Evolutionary conservation across 148 eudicot species (phyloP), one percentile per base, ranked within the genome.

Genomic region (Rhododendron williamsianum): DNA sequence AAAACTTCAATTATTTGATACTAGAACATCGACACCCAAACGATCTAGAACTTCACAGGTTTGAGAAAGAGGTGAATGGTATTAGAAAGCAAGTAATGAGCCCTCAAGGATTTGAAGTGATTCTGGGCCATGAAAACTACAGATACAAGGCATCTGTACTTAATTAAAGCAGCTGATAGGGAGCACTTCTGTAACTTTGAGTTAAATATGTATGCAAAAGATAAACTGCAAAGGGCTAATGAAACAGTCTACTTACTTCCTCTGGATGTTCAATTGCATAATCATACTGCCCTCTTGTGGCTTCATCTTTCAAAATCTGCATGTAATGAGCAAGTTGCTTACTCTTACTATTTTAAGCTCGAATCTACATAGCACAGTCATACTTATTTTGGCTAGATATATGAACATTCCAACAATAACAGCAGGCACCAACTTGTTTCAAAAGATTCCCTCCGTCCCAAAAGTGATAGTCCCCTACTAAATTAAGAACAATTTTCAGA

Each of bases 201-300:
- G 78, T 18, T 1, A 30, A 19, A 27, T n/a, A 82, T 6, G 19
- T 6, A 82, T 16, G 16, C 2, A 52, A 38, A 36, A 71, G 11
- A 71, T 63, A 43, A 41, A 25, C 6, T 33, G 52, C 71, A 83
- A 25, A 4, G 11, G 25, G 51, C 52, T 0, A 48, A 25, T 38
- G 65, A 48, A 41, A 77, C 36, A 19, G 6, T 38, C 67, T 12
- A 76, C 88, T 88, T 82, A 93, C 98, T 93, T 94, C 98, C 87
- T 96, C 98, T 23, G 98, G 98, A 93, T 96, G 98, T 85, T 87
- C 98, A 87, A 96, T 90, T 77, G 98, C 98, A 91, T 96, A 96
- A 90, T 96, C 97, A 88, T 96, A 96, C 80, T 96, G 93, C 83
- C 89, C 90, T 84, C 98, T 94, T 6, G 98, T 92, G 74, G 90